Evolutionary conservation across 176 grass and related monocot genomes (phyloP), one percentile per base, ranked within the genome.

Genomic region (Carex cristatella): DNA sequence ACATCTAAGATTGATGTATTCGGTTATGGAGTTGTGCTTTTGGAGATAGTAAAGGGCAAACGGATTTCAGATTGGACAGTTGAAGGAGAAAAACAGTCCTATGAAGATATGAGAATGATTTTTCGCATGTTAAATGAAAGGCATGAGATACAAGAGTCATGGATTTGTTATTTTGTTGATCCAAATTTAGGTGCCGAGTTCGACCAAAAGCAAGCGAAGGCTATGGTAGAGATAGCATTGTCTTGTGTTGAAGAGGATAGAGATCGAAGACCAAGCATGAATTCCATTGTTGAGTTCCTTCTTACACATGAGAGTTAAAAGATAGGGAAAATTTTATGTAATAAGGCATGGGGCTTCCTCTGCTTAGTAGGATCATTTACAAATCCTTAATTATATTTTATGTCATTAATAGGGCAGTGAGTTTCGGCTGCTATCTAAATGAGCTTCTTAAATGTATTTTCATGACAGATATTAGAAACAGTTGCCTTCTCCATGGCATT

Each of bases 1-100:
- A 87, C 63, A 8, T 65, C 44, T 37, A 87, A 87, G 85, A 79
- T 87, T 57, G 85, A 82, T 81, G 85, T 87, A 32, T 87, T 69
- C 61, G 82, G 85, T 28, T 87, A 81, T 12, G 85, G 85, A 23
- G 61, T 87, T 31, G 85, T 87, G 4, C 85, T 87, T 82, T 42
- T 87, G 15, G 85, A 87, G 28, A 19, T 87, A 55, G 51, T 87
- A 49, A 87, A 61, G 32, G 85, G 85, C 11, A 59, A 46, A 9
- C 51, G 78, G 73, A 49, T 87, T 16, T 87, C 78, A 2, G 63
- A 81, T 56, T 87, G 85, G 48, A 69, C 28, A 33, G 70, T 87
- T 3, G 33, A 81, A 69, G 49, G 12, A 16, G 6, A 59, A 44
- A 5, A 61, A 19, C 27, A 65, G 23, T 84, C 33, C 4, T 84